Percentiles rank a stretch among this genome's conserved stretches.
Conservation (phyloP, 2,329 filamentous ascomycete species). For the Claviceps spartinae region DNA sequence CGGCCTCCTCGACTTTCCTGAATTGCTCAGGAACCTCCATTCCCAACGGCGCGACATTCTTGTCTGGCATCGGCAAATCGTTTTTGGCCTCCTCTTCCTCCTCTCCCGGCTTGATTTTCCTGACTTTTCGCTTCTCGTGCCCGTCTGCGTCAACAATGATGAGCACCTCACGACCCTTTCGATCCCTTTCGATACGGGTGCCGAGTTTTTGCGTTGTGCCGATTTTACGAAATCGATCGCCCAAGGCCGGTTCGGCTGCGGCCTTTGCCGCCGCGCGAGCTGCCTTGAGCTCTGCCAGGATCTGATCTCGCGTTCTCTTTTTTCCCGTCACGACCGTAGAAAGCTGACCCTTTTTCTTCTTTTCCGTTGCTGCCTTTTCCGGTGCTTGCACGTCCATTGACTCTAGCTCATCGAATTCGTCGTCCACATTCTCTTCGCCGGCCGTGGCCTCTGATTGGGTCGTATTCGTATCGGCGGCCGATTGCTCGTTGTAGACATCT, state of each 20-base stretch:
- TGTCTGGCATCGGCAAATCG: slow-evolving; percentile 39
- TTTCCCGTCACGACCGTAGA: slow-evolving; percentile 41
- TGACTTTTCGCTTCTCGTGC: slow-evolving; percentile 50
- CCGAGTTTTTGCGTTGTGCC: slow-evolving; percentile 39
- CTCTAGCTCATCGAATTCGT: slow-evolving; percentile 49
- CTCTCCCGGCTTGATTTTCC: slow-evolving; percentile 32
- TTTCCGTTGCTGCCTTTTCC: slow-evolving; percentile 31
- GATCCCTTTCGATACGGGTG: slow-evolving; percentile 46
- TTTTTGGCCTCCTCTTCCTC: slow-evolving; percentile 21
- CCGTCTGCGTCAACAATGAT: slow-evolving; percentile 55
- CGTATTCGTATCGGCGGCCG: slow-evolving; percentile 10
- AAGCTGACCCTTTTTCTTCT: slow-evolving; percentile 47
- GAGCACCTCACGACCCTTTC: slow-evolving; percentile 47
- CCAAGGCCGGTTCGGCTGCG: slow-evolving; percentile 36
- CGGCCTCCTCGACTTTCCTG: slow-evolving; percentile 29
- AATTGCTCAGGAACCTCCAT: slow-evolving; percentile 54
- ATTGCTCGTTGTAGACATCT: slow-evolving; percentile 39
- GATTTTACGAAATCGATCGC: slow-evolving; percentile 52
- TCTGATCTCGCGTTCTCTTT: slow-evolving; percentile 52
- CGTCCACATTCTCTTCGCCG: slow-evolving; percentile 38
- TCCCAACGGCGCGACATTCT: slow-evolving; percentile 43
- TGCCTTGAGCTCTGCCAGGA: slow-evolving; percentile 53
- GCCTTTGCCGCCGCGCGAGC: slow-evolving; percentile 46
- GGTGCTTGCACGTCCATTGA: slow-evolving; percentile 39
- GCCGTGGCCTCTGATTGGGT: slow-evolving; percentile 15